Evolutionary conservation across 192 early-diverging fungal genomes (phyloP).

Genomic region (Cladochytrium replicatum): DNA sequence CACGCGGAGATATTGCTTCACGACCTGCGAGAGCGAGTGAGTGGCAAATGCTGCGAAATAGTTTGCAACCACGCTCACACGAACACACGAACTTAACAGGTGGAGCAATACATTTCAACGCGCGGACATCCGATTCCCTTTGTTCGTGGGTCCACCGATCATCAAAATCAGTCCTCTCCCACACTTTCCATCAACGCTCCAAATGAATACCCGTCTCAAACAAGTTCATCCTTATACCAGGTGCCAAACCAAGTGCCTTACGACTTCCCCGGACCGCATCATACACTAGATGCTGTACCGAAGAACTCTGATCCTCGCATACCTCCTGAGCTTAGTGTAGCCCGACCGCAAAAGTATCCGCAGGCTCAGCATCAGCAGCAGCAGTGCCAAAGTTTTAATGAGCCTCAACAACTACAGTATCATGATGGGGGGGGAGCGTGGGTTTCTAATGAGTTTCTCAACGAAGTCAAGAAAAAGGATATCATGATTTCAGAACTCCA

Average conservation of each 20-base stretch:
- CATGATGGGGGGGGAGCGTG: constrained; percentile 1
- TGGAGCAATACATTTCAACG: constrained; percentile 4
- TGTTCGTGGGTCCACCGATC: not conserved
- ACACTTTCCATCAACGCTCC: not conserved
- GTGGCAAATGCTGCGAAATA: not conserved
- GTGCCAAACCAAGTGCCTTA: not conserved
- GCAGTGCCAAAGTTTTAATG: not conserved
- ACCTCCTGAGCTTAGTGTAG: not conserved
- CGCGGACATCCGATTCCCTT: not conserved
- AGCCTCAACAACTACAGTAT: not conserved
- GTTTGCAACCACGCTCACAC: not conserved
- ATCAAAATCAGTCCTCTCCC: not conserved
- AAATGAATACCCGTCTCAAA: not conserved
- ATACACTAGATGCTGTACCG: constrained; percentile 4
- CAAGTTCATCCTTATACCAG: not conserved
- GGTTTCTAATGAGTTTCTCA: not conserved
- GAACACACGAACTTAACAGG: not conserved
- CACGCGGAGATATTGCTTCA: constrained; percentile 34
- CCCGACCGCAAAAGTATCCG: constrained; percentile 4
- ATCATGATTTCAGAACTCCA: constrained; percentile 29
- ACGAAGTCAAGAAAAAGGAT: constrained; percentile 10
- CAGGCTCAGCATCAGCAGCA: constrained; percentile 1
- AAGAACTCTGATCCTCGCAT: constrained; percentile 8
- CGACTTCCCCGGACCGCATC: not conserved
- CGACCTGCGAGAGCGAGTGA: constrained; percentile 34